Percentiles rank a stretch among this genome's conserved stretches.
Evolutionary conservation across 257 asterid species (phyloP).

Genomic region (Verbascum thapsus): DNA sequence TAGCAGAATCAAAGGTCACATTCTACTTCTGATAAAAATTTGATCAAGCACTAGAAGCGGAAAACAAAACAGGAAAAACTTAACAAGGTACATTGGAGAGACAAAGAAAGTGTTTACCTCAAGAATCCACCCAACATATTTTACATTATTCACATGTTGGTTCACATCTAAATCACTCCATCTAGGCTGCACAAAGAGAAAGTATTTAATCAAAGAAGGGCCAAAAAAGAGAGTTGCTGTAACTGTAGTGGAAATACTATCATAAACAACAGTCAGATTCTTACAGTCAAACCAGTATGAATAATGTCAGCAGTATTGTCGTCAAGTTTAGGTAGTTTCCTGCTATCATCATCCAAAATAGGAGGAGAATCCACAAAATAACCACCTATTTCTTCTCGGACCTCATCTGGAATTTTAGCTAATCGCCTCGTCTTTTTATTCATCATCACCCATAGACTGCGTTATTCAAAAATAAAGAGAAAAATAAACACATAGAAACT

Average conservation of each 20-base stretch:
- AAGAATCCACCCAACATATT: conserved; percentile 93
- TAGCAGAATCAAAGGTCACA: conserved; percentile 2
- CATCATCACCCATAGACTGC: conserved; percentile 96
- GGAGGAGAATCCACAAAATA: conserved; percentile 88
- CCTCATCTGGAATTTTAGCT: conserved; percentile 94
- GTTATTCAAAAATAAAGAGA: conserved; percentile 10
- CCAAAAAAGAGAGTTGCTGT: neutral
- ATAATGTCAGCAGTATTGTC: conserved; percentile 65
- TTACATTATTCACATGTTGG: conserved; percentile 96
- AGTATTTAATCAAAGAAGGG: conserved; percentile 18
- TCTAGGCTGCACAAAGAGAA: conserved; percentile 61
- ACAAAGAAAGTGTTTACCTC: conserved; percentile 57
- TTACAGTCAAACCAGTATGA: conserved; percentile 84
- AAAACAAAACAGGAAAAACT: neutral
- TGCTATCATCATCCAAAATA: conserved; percentile 71
- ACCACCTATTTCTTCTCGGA: conserved; percentile 74
- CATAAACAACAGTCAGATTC: conserved; percentile 33
- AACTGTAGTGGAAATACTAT: too few relatives aligned
- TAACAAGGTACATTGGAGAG: conserved; percentile 5
- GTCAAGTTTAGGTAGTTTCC: conserved; percentile 87
- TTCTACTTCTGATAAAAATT: conserved; percentile 2
- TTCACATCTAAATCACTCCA: conserved; percentile 95
- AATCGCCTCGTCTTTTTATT: conserved; percentile 89
- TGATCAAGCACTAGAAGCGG: conserved; percentile 9
- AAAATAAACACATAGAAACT: conserved; percentile 13